phyloP scores from a whole-genome alignment of 2,329 filamentous ascomycete genomes.

The Fusarium luffae region DNA sequence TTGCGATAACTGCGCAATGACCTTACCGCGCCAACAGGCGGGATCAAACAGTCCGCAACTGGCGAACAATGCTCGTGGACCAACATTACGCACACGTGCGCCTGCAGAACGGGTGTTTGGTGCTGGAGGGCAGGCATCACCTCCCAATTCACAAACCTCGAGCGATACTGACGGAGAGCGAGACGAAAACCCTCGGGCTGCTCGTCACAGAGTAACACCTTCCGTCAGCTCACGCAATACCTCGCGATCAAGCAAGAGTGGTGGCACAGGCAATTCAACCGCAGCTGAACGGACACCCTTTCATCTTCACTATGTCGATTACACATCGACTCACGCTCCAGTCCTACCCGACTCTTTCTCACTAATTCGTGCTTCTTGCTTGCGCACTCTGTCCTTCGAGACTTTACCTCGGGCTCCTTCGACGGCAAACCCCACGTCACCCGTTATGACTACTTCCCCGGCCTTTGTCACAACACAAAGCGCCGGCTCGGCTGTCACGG shows the following conservation, averaged over 20 bases:
- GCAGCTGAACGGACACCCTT: conserved; percentile 57
- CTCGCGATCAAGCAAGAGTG: conserved; percentile 64
- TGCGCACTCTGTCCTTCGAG: conserved; percentile 74
- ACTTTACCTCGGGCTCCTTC: conserved; percentile 68
- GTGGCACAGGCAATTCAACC: conserved; percentile 60
- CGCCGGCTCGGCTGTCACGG: conserved; percentile 65
- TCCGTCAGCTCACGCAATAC: conserved; percentile 58
- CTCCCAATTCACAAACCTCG: conserved; percentile 63
- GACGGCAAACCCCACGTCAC: conserved; percentile 54
- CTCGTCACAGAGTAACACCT: conserved; percentile 56
- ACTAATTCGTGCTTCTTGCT: conserved; percentile 73
- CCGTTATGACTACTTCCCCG: conserved; percentile 53
- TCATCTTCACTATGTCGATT: conserved; percentile 74
- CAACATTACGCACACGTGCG: conserved; percentile 69
- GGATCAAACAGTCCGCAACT: conserved; percentile 43
- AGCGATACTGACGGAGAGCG: conserved; percentile 65
- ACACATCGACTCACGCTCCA: conserved; percentile 75
- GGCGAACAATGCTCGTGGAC: conserved; percentile 58
- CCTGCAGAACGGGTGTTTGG: conserved; percentile 69
- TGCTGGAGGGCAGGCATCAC: conserved; percentile 59
- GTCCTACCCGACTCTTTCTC: conserved; percentile 71
- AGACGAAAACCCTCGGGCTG: conserved; percentile 53
- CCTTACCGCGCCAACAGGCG: conserved; percentile 61
- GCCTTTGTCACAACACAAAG: conserved; percentile 66
- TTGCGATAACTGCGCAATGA: conserved; percentile 76